Percentiles rank a stretch among this genome's conserved stretches.
Evolutionary conservation across 148 eudicot species (phyloP).

Genomic region (Linanthus parryae): DNA sequence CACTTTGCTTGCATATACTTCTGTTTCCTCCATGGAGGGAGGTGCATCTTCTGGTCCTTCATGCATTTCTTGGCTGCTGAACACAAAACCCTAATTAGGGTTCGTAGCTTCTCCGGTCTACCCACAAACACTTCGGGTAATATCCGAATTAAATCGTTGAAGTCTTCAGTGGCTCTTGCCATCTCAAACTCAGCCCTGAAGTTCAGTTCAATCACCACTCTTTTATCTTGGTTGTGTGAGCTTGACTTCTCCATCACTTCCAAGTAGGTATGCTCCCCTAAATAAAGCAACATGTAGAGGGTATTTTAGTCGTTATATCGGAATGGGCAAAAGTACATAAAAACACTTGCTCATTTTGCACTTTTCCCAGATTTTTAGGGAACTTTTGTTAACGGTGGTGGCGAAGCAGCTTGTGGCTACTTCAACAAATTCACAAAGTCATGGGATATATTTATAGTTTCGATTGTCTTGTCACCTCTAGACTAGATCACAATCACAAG

Average conservation of each 20-base stretch:
- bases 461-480: no score
- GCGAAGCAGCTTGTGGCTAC: no score
- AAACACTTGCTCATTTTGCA: no score
- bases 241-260: constrained; percentile 17
- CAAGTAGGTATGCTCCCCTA: constrained; percentile 27
- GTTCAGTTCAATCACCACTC: constrained; percentile 24
- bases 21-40: constrained; percentile 45
- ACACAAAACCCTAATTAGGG: constrained; percentile 26
- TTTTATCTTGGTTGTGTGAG: constrained; percentile 5
- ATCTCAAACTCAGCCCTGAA: constrained; percentile 38
- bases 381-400: no score
- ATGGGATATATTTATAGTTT: no score
- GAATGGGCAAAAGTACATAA: no score
- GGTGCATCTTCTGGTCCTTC: constrained; percentile 35
- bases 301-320: no score
- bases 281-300: no score
- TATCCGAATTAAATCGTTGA: constrained; percentile 11
- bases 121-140: constrained; percentile 39
- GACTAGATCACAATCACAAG: no score
- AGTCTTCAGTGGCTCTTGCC: constrained; percentile 26
- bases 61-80: constrained; percentile 29
- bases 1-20: constrained; percentile 46
- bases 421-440: no score
- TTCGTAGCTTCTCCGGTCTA: constrained; percentile 16
- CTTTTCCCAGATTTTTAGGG: no score